Evolutionary conservation across 495 filamentous ascomycete species (phyloP), one percentile per base, ranked within the genome.

Genomic region (Penicillium nucicola): DNA sequence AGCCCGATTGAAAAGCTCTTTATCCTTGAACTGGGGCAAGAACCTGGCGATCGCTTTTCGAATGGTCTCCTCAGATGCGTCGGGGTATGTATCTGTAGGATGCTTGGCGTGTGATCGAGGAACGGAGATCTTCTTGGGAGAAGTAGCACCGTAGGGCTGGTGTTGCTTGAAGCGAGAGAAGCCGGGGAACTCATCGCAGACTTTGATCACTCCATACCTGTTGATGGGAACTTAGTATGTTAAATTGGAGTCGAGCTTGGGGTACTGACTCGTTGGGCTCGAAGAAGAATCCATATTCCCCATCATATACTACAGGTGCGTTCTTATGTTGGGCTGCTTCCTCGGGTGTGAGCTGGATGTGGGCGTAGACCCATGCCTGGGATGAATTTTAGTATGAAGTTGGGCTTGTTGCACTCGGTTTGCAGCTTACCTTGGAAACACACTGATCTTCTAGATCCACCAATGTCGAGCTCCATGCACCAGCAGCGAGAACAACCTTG

Each of bases 231-330:
- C 5, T 57, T 40, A 57, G 49, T 14, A 43, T 42, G 18, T 5
- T 19, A 12, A 9, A 15, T 3, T 5, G 28, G 17, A 5, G 6
- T 1, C 25, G 25, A 14, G 18, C 7, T 15, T 10, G 13, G 12
- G 19, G 1, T 14, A 20, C 52, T 48, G 66, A 76, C 44, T 64
- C 66, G 31, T 77, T 71, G 2, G 78, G 74, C 53, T 81, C 78
- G 54, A 81, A 78, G 57, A 81, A 80, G 56, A 81, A 79, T 2
- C 77, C 78, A 20, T 67, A 65, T 43, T 81, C 74, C 19, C 70
- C 67, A 38, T 77, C 73, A 50, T 74, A 80, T 5, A 80, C 57
- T 0, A 81, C 75, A 1, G 77, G 76, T 1, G 73, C 55, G 42
- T 74, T 58, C 40, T 68, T 73, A 55, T 75, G 79, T 2, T 67